Evolutionary conservation across 1,284 basidiomycete genomes (phyloP).

Genomic region (Flammula alnicola): DNA sequence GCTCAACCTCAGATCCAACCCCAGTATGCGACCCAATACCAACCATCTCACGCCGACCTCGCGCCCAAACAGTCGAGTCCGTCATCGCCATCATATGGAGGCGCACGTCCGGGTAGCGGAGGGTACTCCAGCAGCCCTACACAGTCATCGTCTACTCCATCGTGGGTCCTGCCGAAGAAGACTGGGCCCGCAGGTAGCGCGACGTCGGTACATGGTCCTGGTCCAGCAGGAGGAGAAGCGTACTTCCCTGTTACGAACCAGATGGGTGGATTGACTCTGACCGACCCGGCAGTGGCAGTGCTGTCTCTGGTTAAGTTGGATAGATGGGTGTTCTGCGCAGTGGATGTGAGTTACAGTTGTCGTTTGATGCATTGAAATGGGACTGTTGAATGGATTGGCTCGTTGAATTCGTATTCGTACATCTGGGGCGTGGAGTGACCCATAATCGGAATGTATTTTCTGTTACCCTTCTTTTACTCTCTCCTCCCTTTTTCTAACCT

Average conservation of each 20-base stretch:
- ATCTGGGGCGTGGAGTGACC: no score
- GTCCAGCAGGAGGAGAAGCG: background rate
- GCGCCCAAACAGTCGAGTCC: conserved; percentile 3
- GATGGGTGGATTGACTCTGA: conserved; percentile 7
- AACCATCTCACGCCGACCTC: background rate
- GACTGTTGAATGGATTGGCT: no score
- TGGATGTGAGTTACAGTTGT: no score
- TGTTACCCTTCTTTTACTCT: no score
- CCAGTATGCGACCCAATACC: conserved; percentile 6
- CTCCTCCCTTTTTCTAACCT: no score
- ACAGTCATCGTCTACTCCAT: conserved; percentile 27
- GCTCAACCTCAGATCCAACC: conserved; percentile 1
- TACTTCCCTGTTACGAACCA: conserved; percentile 9
- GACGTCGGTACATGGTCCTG: background rate
- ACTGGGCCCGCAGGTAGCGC: background rate
- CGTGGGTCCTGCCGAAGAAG: conserved; percentile 44
- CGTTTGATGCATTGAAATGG: no score
- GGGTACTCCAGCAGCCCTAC: conserved; percentile 23
- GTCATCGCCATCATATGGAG: background rate
- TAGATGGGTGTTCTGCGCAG: background rate
- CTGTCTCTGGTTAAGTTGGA: conserved; percentile 3
- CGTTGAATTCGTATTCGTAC: no score
- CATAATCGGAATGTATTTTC: no score
- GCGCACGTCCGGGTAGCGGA: background rate
- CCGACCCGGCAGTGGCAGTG: conserved; percentile 11